Conservation (phyloP, 495 filamentous ascomycete species). For the Trichoderma parareesei region DNA sequence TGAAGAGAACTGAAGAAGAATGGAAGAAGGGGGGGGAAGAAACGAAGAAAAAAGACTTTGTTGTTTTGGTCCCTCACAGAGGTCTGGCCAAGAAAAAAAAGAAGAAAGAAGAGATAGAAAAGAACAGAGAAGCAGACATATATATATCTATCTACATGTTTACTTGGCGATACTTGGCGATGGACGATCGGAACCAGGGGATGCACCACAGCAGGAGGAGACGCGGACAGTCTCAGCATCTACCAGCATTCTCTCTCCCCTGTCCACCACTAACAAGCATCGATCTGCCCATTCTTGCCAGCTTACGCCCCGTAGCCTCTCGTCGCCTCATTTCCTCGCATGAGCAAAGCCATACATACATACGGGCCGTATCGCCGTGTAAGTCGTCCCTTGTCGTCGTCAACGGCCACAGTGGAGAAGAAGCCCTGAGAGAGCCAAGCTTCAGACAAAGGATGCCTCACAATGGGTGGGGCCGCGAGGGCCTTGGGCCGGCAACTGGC, state of each 20-base stretch:
- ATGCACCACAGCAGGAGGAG: not conserved
- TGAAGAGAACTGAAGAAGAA: slow-evolving; percentile 1
- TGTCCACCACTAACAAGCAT: not conserved
- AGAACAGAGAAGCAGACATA: not conserved
- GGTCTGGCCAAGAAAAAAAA: not conserved
- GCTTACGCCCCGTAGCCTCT: not conserved
- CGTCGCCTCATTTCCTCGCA: not conserved
- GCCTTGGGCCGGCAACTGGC: not conserved
- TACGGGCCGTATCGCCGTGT: not conserved
- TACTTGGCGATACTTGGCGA: not conserved
- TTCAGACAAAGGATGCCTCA: slow-evolving; percentile 8
- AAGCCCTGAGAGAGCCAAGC: not conserved
- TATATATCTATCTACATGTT: not conserved
- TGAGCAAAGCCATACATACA: not conserved
- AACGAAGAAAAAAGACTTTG: slow-evolving; percentile 1
- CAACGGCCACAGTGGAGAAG: too few species aligned
- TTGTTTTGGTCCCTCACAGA: slow-evolving; percentile 6
- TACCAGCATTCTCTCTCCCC: not conserved
- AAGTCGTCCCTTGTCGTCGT: not conserved
- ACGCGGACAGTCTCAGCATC: slow-evolving; percentile 9
- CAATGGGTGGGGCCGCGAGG: not conserved
- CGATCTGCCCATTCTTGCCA: not conserved
- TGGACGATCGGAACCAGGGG: not conserved
- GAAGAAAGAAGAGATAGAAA: not conserved
- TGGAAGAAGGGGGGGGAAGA: too few species aligned